Evolutionary conservation across 2,329 filamentous ascomycete species (phyloP), one percentile per base, ranked within the genome.

Genomic region (Diaporthe ampelina): DNA sequence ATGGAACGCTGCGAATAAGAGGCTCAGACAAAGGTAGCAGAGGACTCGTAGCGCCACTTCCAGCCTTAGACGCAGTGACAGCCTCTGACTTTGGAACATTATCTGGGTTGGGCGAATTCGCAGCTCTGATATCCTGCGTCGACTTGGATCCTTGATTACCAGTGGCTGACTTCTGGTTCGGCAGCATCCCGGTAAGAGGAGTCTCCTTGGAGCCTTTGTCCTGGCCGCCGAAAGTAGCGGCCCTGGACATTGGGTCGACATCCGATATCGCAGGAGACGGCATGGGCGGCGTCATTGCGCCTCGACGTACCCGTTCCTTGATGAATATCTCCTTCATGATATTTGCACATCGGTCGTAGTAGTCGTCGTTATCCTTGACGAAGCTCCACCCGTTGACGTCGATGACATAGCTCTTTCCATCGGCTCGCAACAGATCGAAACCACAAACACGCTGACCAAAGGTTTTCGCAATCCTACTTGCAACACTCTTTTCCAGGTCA

Each of bases 311-410:
- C 79, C 92, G 94, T 82, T 98, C 96, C 77, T 91, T 91, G 77
- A 97, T 87, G 78, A 99, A 98, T 81, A 97, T 94, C 9, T 97
- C 93, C 80, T 92, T 94, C 69, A 99, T 86, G 65, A 98, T 98
- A 75, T 88, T 92, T 29, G 97, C 92, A 78, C 93, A 97, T 80
- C 95, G 94, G 80, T 98, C 94, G 82, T 99, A 99, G 83, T 99
- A 99, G 75, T 97, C 95, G 76, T 98, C 96, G 79, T 99, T 99
- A 82, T 99, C 97, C 83, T 99, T 99, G 82, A 99, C 97, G 80
- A 99, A 99, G 81, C 96, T 98, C 97, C 97, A 99, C 17, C 97
- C 97, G 82, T 99, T 99, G 79, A 99, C 97, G 80, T 99, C 97
- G 78, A 99, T 99, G 65, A 99, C 97, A 84, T 95, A 99, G 82